Conservation (phyloP, 352 stramenopile species). For the Peronospora belbahrii region DNA sequence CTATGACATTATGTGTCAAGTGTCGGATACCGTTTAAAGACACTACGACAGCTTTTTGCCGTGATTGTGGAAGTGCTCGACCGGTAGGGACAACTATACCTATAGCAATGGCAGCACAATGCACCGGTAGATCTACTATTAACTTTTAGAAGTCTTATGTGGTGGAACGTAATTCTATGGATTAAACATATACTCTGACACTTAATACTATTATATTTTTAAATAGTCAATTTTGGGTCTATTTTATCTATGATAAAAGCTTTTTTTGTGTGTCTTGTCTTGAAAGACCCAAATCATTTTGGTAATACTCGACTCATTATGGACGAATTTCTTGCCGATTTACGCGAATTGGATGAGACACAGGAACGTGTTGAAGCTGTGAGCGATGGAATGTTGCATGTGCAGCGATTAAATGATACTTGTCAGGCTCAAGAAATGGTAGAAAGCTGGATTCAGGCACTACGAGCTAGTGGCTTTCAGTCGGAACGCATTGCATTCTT, state of each 20-base stretch:
- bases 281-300: too few relatives aligned
- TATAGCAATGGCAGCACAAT: constrained; percentile 8
- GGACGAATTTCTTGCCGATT: constrained; percentile 71
- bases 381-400: constrained; percentile 64
- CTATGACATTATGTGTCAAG: constrained; percentile 34
- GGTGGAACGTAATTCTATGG: too few relatives aligned
- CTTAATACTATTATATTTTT: too few relatives aligned
- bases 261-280: too few relatives aligned
- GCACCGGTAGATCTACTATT: not conserved
- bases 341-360: constrained; percentile 72
- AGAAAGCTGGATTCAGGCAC: constrained; percentile 51
- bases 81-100: constrained; percentile 11
- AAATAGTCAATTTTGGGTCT: too few relatives aligned
- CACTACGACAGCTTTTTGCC: constrained; percentile 50
- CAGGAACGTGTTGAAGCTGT: constrained; percentile 77
- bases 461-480: constrained; percentile 69
- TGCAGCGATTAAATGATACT: constrained; percentile 27
- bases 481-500: constrained; percentile 75
- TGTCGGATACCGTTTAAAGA: constrained; percentile 50
- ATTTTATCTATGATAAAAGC: too few relatives aligned
- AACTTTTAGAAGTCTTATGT: too few relatives aligned
- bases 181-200: too few relatives aligned
- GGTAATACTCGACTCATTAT: too few relatives aligned
- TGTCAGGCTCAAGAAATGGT: constrained; percentile 41
- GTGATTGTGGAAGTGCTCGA: constrained; percentile 62